Evolutionary conservation across 768 basidiomycete species (phyloP), one percentile per base, ranked within the genome.

Genomic region (Lentinula boryana): DNA sequence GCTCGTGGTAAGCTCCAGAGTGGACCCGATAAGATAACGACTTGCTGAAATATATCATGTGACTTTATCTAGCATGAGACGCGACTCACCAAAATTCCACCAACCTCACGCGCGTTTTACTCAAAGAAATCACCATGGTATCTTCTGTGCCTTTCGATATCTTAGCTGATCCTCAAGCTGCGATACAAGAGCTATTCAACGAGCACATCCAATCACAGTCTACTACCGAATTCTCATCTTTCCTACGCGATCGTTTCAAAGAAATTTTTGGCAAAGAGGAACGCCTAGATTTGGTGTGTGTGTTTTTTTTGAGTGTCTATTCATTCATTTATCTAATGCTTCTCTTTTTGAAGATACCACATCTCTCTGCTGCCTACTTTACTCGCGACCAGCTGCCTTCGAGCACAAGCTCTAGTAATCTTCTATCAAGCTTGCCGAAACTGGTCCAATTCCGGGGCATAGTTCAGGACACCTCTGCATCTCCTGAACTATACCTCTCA

Each of bases 381-480:
- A 1, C 15, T 21, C 21, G 4, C 8, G 16, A 10, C 12, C n/a
- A 21, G 18, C 13, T 32, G 10, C 27, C 16, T 33, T 52, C 31
- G 16, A n/a, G 32, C 51, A 33, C 16, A 12, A 52, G 32, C 10
- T 40, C 55, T 13, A 10, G 18, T 56, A 27, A 10, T n/a, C 9
- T 10, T 48, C 82, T 86, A 10, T 84, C 85, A 40, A 75, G 80
- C 31, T 72, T 73, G 2, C 79, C 84, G 65, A 68, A 69, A 9
- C 78, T 93, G 4, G 88, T 93, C 3, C 77, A 81, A 18, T 92
- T 93, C 70, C 80, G 83, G 35, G 87, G 81, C 27, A 90, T 93
- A 87, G 78, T 93, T 33, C 92, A 94, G 69, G 91, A 93, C 68
- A 91, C 89, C 2, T 89, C 90, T 2, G 68, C 81, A 16, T 84